These are phyloP conservation scores for Suhomyces bokatorum DNA, from an alignment of 1,139 yeast species.

Conservation along the genomic window DNA sequence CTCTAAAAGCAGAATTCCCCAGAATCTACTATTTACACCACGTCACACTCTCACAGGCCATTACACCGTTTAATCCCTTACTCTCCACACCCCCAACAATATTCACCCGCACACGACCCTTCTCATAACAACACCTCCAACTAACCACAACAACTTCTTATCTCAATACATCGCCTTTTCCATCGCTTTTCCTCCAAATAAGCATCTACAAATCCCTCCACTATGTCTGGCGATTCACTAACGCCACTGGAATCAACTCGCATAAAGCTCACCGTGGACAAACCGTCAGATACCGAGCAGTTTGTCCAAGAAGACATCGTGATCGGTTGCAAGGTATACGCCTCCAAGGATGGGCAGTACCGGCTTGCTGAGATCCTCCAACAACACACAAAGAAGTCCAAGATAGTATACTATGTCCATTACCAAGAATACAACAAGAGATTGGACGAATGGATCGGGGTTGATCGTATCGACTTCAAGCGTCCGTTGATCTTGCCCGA, in stretches of 20 bases:
- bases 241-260: slow-evolving; percentile 13
- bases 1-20: too few species aligned
- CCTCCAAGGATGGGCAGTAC: slow-evolving; percentile 74
- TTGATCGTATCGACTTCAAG: slow-evolving; percentile 67
- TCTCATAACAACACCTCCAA: too few species aligned
- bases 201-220: neutral
- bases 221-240: slow-evolving; percentile 9
- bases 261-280: slow-evolving; percentile 11
- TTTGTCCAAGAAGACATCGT: slow-evolving; percentile 51
- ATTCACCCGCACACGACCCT: too few species aligned
- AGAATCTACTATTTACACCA: too few species aligned
- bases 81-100: too few species aligned
- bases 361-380: slow-evolving; percentile 86
- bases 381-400: slow-evolving; percentile 71
- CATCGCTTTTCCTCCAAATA: too few species aligned
- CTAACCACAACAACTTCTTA: too few species aligned
- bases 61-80: too few species aligned
- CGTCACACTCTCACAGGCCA: too few species aligned
- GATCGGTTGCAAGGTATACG: slow-evolving; percentile 80
- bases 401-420: slow-evolving; percentile 85
- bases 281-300: slow-evolving; percentile 12
- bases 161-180: too few species aligned
- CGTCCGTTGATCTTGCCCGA: slow-evolving; percentile 73
- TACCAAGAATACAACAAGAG: slow-evolving; percentile 87
- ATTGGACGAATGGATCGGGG: slow-evolving; percentile 88